Base-by-base conservation (phyloP, 441 rosid genomes). In the Populus hybrid region DNA sequence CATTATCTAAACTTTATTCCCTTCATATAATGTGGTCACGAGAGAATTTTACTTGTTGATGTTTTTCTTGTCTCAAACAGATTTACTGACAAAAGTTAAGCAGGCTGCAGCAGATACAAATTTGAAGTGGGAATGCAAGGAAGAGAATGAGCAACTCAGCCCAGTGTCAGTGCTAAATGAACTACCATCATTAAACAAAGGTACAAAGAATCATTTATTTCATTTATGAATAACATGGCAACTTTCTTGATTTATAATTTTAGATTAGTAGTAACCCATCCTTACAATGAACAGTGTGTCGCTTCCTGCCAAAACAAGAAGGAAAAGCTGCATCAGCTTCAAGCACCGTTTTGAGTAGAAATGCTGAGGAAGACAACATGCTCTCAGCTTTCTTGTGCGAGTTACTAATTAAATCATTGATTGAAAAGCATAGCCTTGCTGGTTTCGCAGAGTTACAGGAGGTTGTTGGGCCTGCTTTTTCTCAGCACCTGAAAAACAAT, bases 381-480 rank as follows among this genome's bases (percentile, higher is more conserved):
- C 9, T 82, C 10, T 70, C 85, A 57, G 66, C 76, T 77, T 77
- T 72, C 70, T 81, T 71, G 0, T 73, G 74, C 76, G 65, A 80
- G 42, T 24, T 71, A 4, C 76, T 70, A 21, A 8, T 72, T 59
- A 81, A 70, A 30, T 63, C 85, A 35, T 9, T 72, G 50, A 38
- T 65, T 18, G 81, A 71, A 53, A 85, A 72, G 35, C 83, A 77
- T 36, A 71, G 40, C 69, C 72, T 80, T 35, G 65, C 50, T 24
- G 65, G 77, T 10, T 28, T 74, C 30, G 71, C 63, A 73, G 79
- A 80, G 69, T 71, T 12, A 38, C 74, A 57, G 69, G 80, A 76
- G 57, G 69, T 18, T 8, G 26, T 26, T 57, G 40, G 46, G 32
- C 23, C 71, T 50, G 75, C 46, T 67, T 79, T 75, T 64, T 74